Evolutionary conservation across 805 yeast genomes (phyloP).

Genomic region (Cyberlindnera mycetangii): DNA sequence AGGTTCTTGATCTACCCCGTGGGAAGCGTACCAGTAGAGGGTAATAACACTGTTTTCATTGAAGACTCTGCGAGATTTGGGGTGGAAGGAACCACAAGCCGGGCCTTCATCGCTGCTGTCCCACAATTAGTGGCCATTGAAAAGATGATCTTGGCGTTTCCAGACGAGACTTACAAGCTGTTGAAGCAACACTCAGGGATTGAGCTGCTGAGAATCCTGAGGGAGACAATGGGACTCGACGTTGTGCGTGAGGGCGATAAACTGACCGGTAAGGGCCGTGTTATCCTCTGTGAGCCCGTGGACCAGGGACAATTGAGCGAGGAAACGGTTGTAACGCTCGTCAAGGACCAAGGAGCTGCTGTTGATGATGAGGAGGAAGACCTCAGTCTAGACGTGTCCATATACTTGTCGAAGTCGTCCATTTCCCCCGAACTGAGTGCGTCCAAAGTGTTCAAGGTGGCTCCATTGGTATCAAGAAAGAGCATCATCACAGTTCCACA

Average conservation of each 20-base stretch:
- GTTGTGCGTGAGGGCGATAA: conserved; percentile 22
- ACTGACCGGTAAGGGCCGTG: conserved; percentile 34
- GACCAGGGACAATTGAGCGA: conserved; percentile 57
- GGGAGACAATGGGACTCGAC: conserved; percentile 9
- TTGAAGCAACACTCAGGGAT: conserved; percentile 18
- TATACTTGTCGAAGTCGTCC: conserved; percentile 11
- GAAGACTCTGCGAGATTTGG: conserved; percentile 18
- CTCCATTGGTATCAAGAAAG: conserved; percentile 1
- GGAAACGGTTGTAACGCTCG: conserved; percentile 52
- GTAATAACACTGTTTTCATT: background rate
- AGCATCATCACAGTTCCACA: conserved; percentile 5
- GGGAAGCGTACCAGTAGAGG: background rate
- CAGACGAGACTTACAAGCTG: conserved; percentile 18
- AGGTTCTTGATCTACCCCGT: conserved; percentile 15
- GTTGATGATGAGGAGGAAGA: conserved; percentile 5
- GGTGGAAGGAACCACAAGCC: conserved; percentile 21
- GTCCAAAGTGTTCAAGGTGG: background rate
- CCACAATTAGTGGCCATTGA: conserved; percentile 16
- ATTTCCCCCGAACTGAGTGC: background rate
- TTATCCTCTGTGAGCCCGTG: conserved; percentile 68
- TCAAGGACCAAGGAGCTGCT: conserved; percentile 29
- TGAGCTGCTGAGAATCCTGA: conserved; percentile 15
- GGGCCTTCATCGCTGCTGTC: conserved; percentile 15
- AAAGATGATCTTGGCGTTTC: conserved; percentile 24
- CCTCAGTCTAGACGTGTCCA: conserved; percentile 17